Conservation (phyloP, 371 early-diverging fungal genomes). For the Syncephalastrum sp. region DNA sequence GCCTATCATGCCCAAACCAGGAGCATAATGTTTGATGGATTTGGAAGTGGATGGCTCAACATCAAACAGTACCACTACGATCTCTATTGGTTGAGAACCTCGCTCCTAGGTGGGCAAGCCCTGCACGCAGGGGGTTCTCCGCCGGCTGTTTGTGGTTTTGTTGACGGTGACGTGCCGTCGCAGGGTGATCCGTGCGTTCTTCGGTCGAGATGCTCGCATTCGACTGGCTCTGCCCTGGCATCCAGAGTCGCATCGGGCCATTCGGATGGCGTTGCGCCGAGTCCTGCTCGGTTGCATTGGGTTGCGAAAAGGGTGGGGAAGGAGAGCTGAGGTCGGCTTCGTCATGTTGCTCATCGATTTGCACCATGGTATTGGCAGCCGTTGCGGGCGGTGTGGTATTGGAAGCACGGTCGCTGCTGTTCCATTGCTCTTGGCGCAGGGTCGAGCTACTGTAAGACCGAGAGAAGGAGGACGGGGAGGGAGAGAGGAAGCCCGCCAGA, state of each 20-base stretch:
- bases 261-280: conserved; percentile 1
- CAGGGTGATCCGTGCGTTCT: background rate
- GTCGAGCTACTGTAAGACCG: conserved; percentile 18
- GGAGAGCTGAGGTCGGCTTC: background rate
- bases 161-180: background rate
- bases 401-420: background rate
- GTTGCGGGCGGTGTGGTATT: background rate
- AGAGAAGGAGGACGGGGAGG: conserved; percentile 9
- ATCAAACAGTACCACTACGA: conserved; percentile 18
- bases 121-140: conserved; percentile 5
- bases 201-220: conserved; percentile 1
- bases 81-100: conserved; percentile 11
- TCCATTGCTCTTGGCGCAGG: conserved; percentile 8
- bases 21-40: too few relatives aligned
- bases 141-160: conserved; percentile 2
- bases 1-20: too few relatives aligned
- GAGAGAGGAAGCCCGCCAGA: conserved; percentile 15
- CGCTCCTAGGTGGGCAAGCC: conserved; percentile 8
- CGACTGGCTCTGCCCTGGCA: background rate
- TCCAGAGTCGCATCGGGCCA: conserved; percentile 5
- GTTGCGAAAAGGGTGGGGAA: too few relatives aligned
- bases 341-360: conserved; percentile 6
- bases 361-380: background rate
- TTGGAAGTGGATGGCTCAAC: too few relatives aligned
- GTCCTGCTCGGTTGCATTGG: conserved; percentile 1